Evolutionary conservation across 1,284 basidiomycete species (phyloP).

Genomic region (Erythrobasidium hasegawianum): DNA sequence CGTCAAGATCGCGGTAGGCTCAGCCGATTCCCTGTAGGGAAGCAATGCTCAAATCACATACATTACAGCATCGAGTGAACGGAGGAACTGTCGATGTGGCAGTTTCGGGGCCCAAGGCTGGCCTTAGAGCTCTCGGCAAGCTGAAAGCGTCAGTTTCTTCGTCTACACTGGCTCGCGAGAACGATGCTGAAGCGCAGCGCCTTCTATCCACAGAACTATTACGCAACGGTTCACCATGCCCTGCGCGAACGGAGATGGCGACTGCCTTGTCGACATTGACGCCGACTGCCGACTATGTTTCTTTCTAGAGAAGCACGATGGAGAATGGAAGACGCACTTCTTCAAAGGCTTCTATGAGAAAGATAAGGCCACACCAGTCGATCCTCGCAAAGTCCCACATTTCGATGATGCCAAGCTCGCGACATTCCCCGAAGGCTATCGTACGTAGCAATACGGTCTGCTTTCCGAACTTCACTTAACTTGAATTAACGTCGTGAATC

Average conservation of each 20-base stretch:
- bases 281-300: slow-evolving; percentile 47
- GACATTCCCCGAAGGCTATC: slow-evolving; percentile 44
- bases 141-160: slow-evolving; percentile 42
- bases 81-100: slow-evolving; percentile 46
- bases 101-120: slow-evolving; percentile 36
- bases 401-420: slow-evolving; percentile 44
- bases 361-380: slow-evolving; percentile 45
- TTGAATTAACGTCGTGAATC: too few relatives aligned
- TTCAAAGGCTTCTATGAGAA: slow-evolving; percentile 47
- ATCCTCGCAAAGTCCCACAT: slow-evolving; percentile 43
- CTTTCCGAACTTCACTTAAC: too few relatives aligned
- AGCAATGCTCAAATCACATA: too few relatives aligned
- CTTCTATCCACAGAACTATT: slow-evolving; percentile 40
- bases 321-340: slow-evolving; percentile 43
- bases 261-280: slow-evolving; percentile 46
- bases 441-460: slow-evolving; percentile 13
- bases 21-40: background rate
- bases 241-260: slow-evolving; percentile 35
- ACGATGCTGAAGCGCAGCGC: background rate
- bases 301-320: slow-evolving; percentile 45
- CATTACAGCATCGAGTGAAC: slow-evolving; percentile 42
- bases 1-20: slow-evolving; percentile 41
- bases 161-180: background rate
- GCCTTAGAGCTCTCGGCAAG: slow-evolving; percentile 45
- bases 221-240: slow-evolving; percentile 46